Base-by-base conservation (phyloP, 306 rosid genomes). In the Ceratonia siliqua region DNA sequence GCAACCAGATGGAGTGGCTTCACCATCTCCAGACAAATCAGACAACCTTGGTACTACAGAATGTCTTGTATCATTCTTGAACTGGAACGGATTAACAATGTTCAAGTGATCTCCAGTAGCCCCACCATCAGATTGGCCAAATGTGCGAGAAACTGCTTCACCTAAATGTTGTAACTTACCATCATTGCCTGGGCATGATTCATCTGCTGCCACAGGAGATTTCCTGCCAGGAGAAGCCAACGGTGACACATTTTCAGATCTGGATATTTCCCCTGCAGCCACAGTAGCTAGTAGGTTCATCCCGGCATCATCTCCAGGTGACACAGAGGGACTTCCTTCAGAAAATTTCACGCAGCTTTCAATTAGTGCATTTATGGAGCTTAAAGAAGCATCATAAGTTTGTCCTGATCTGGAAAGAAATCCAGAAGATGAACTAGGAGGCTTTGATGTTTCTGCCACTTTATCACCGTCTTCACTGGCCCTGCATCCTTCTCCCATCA, bases 231-330 rank as follows among this genome's bases (percentile, higher is more conserved):
- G 92, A 54, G 94, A 85, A 68, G 61, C 83, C 11, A 64, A 20
- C 0, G 96, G 95, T 28, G 94, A 82, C 21, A 77, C 86, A 70
- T 73, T 69, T 58, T 70, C 89, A 61, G 97, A 91, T 84, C 90
- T 86, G 17, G 92, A 83, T 46, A 90, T 89, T 77, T 87, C 97
- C 28, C 88, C 96, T 8, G 97, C 95, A 42, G 96, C 98, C 59
- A 93, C 98, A 73, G 88, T 82, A 52, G 97, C 98, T 15, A 90
- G 97, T 46, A 93, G 81, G 81, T 90, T 89, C 92, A 91, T 93
- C 24, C 98, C 98, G 10, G 68, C 68, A 75, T 93, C 91, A 76
- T 93, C 93, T 25, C 81, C 90, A 68, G 76, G 81, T 24, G 93
- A 86, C 32, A 77, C 74, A 68, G 87, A 75, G 63, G 83, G 63